Percentiles rank a stretch among this genome's conserved stretches.
Conservation (phyloP, 257 asterid species). For the Solanum arcanum region DNA sequence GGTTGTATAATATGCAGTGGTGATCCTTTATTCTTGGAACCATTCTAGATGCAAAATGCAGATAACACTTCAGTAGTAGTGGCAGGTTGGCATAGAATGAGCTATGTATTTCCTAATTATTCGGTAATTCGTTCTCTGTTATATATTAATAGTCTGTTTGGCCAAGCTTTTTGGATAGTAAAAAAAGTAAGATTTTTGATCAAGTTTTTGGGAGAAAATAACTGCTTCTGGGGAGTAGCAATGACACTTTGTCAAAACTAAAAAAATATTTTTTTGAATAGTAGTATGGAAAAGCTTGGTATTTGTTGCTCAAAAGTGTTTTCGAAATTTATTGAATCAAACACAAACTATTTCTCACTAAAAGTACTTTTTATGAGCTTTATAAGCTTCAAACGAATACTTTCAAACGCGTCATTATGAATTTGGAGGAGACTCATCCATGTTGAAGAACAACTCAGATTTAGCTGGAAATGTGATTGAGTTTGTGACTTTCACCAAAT, state of each 20-base stretch:
- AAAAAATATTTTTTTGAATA: no score
- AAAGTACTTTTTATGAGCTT: conserved; percentile 16
- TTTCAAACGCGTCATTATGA: conserved; percentile 26
- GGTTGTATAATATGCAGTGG: conserved; percentile 14
- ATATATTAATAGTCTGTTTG: not conserved
- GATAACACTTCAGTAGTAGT: conserved; percentile 40
- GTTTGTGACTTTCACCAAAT: conserved; percentile 63
- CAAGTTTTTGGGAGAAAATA: not conserved
- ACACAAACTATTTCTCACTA: not conserved
- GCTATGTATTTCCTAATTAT: conserved; percentile 35
- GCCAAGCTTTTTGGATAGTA: not conserved
- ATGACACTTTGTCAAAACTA: no score
- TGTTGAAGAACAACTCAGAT: conserved; percentile 18
- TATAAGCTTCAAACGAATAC: conserved; percentile 41
- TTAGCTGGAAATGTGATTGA: conserved; percentile 27
- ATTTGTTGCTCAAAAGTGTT: not conserved
- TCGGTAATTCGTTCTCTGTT: conserved; percentile 9
- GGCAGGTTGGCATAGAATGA: conserved; percentile 84
- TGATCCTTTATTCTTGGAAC: conserved; percentile 22
- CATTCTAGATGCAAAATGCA: conserved; percentile 27
- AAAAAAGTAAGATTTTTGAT: not conserved
- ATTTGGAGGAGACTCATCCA: conserved; percentile 38
- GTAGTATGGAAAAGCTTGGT: not conserved
- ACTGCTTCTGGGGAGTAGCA: not conserved
- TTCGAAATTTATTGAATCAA: not conserved